Evolutionary conservation across 2,329 filamentous ascomycete genomes (phyloP).

Genomic region (Lomentospora prolificans): DNA sequence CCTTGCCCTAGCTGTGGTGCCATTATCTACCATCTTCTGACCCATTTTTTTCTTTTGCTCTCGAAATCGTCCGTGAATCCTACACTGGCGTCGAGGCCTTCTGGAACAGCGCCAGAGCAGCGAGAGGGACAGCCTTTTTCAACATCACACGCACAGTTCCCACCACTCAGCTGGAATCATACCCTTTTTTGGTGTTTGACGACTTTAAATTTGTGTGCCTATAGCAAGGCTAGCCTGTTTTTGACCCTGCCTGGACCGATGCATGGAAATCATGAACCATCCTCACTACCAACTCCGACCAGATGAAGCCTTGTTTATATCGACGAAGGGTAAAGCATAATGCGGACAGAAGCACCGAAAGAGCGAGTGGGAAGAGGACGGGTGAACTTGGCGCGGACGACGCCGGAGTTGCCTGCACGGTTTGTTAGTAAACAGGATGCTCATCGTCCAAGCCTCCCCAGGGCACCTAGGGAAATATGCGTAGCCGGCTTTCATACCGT

Average conservation of each 20-base stretch:
- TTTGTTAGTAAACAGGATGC: too few species aligned
- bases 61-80: conserved; percentile 2
- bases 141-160: background rate
- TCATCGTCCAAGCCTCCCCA: background rate
- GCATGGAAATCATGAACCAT: conserved; percentile 52
- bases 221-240: conserved; percentile 42
- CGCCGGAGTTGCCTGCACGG: conserved; percentile 88
- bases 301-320: conserved; percentile 59
- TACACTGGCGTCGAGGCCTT: conserved; percentile 3
- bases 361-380: conserved; percentile 92
- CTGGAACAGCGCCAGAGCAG: background rate
- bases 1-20: background rate
- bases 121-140: background rate
- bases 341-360: conserved; percentile 90
- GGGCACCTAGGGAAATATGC: background rate
- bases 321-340: conserved; percentile 97
- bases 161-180: conserved; percentile 4
- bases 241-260: conserved; percentile 49
- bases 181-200: conserved; percentile 24
- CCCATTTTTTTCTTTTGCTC: conserved; percentile 8
- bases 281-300: conserved; percentile 53
- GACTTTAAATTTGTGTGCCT: conserved; percentile 45
- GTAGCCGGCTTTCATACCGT: conserved; percentile 53
- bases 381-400: conserved; percentile 96
- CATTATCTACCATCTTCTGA: background rate